Conservation (phyloP, 2,329 filamentous ascomycete genomes). For the Myriosclerotinia scirpicola region DNA sequence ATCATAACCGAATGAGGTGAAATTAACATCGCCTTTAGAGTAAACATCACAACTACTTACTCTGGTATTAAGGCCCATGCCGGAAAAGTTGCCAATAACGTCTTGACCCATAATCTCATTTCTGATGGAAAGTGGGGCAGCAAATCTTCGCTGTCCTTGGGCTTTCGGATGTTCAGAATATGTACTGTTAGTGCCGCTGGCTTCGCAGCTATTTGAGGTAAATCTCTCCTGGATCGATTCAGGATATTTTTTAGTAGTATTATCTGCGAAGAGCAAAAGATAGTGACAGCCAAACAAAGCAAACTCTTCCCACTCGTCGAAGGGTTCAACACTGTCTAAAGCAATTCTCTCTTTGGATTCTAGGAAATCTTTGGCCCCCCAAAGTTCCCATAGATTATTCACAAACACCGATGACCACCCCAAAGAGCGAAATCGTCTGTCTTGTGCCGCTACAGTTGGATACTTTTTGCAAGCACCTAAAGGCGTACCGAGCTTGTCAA, state of each 20-base stretch:
- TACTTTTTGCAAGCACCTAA: slow-evolving; percentile 74
- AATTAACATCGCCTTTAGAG: slow-evolving; percentile 7
- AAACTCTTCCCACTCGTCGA: slow-evolving; percentile 97
- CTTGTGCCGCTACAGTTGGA: slow-evolving; percentile 64
- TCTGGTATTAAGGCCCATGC: slow-evolving; percentile 45
- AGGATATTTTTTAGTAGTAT: background rate
- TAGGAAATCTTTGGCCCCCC: slow-evolving; percentile 70
- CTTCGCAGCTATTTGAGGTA: background rate
- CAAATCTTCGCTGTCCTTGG: slow-evolving; percentile 59
- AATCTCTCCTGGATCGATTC: background rate
- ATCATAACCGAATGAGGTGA: slow-evolving; percentile 1
- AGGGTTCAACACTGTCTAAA: slow-evolving; percentile 74
- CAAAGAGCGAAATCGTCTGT: slow-evolving; percentile 62
- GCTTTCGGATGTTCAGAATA: slow-evolving; percentile 44
- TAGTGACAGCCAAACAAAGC: slow-evolving; percentile 83
- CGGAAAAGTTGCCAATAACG: slow-evolving; percentile 38
- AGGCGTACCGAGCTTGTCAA: slow-evolving; percentile 75
- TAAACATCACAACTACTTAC: slow-evolving; percentile 51
- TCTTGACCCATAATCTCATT: slow-evolving; percentile 42
- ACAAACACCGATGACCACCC: slow-evolving; percentile 66
- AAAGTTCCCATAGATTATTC: slow-evolving; percentile 78
- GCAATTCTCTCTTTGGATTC: slow-evolving; percentile 55
- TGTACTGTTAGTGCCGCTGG: slow-evolving; percentile 28
- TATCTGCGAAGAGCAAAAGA: slow-evolving; percentile 66
- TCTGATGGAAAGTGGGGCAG: slow-evolving; percentile 50